Conservation (phyloP, 2,329 filamentous ascomycete genomes). For the Periconia macrospinosa region DNA sequence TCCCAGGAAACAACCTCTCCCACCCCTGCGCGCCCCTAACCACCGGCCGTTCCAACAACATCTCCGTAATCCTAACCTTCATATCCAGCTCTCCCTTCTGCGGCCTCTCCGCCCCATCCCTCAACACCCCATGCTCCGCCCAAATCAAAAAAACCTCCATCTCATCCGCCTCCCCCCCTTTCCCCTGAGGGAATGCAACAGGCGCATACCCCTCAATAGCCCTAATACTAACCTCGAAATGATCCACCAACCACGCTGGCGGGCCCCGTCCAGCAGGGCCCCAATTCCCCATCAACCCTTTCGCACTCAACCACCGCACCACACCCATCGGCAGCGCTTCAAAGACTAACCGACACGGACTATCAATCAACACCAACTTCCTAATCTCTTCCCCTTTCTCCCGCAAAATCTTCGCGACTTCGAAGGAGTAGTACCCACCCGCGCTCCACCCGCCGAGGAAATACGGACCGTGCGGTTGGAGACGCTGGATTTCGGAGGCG, state of each 20-base stretch:
- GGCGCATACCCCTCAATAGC: neutral
- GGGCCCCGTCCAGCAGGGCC: neutral
- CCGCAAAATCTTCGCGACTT: constrained; percentile 22
- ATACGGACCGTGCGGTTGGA: constrained; percentile 41
- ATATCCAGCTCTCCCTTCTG: neutral
- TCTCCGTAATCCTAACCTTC: neutral
- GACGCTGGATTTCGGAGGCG: neutral
- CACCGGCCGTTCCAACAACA: neutral
- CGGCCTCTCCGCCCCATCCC: no score
- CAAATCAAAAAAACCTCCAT: neutral
- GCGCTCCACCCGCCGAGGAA: constrained; percentile 41
- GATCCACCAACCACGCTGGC: neutral
- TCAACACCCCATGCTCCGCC: neutral
- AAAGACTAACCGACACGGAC: neutral
- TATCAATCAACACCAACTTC: neutral
- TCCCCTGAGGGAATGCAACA: neutral
- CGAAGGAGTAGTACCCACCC: constrained; percentile 41
- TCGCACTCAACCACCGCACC: neutral
- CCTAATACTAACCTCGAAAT: neutral
- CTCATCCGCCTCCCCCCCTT: neutral
- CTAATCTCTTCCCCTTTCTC: neutral
- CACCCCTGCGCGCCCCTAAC: neutral
- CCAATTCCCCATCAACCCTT: neutral
- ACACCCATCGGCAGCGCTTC: neutral
- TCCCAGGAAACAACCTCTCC: neutral